These are phyloP conservation scores for Craterostigma plantagineum DNA, from an alignment of 257 asterid species.

Conservation along the genomic window DNA sequence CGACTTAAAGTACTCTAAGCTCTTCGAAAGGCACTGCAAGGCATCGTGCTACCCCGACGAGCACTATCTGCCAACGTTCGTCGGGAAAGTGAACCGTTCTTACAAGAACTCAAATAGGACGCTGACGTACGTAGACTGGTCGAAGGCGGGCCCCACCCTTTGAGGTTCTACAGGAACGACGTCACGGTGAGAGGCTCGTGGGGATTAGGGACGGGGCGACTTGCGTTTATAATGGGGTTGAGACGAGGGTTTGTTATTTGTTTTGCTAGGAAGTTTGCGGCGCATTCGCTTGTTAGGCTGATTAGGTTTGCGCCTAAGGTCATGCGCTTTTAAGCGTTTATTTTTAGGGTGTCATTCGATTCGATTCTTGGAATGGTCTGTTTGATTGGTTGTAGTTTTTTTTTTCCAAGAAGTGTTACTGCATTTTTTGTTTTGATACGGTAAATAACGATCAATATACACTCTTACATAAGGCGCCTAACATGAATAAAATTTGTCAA, in stretches of 20 bases:
- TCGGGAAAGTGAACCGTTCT: constrained; percentile 21
- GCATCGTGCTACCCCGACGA: constrained; percentile 63
- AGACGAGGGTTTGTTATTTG: constrained; percentile 34
- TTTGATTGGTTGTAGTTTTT: too few relatives aligned
- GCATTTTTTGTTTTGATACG: too few relatives aligned
- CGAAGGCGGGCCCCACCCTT: constrained; percentile 74
- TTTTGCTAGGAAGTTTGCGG: constrained; percentile 73
- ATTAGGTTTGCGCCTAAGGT: constrained; percentile 53
- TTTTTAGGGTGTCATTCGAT: too few relatives aligned
- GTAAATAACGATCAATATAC: too few relatives aligned
- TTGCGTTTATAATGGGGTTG: constrained; percentile 57
- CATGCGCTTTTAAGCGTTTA: constrained; percentile 29
- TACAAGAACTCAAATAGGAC: constrained; percentile 29
- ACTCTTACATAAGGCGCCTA: too few relatives aligned
- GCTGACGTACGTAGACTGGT: constrained; percentile 80
- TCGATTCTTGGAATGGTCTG: too few relatives aligned
- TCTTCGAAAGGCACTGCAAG: constrained; percentile 25
- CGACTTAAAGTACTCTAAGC: constrained; percentile 25
- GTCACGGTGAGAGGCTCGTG: constrained; percentile 27
- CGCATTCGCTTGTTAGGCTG: constrained; percentile 40
- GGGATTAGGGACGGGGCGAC: constrained; percentile 23
- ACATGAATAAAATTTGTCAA: too few relatives aligned
- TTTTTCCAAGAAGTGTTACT: too few relatives aligned
- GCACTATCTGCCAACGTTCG: constrained; percentile 68
- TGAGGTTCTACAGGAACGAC: constrained; percentile 23